Evolutionary conservation across 2,329 filamentous ascomycete species (phyloP), one percentile per base, ranked within the genome.

Genomic region (Ophidiomyces ophidiicola): DNA sequence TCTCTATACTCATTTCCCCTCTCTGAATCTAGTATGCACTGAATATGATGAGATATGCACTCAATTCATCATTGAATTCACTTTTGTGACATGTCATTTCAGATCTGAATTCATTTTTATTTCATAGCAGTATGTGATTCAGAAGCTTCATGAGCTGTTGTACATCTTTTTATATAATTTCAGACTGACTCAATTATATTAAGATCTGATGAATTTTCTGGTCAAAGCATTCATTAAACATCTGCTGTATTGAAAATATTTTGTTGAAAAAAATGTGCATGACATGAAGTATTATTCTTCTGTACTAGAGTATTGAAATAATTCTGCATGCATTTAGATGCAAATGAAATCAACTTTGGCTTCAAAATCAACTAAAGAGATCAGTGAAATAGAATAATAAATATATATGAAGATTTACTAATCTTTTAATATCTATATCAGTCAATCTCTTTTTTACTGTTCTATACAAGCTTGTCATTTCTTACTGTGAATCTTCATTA

Each of bases 341-440:
- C 44, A 45, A 53, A 53, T 3, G 46, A 47, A 12, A 53, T 33
- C 8, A 53, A 39, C 38, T 48, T 48, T n/a, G 21, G 19, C 6
- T 33, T 7, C 14, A 51, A 35, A 14, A 53, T 48, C 24, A 23
- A 18, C 20, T 29, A 33, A 30, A 29, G 29, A 19, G 21, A 14
- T 19, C 31, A 5, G 23, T n/a, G 26, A 38, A 20, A 42, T 26
- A 31, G 26, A 30, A 29, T n/a, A 34, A 28, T 19, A 25, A 8
- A 26, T 20, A 19, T 26, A 26, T 20, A 24, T 45, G 43, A 20
- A 46, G 25, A 44, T 50, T 48, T 25, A 43, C 24, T 41, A 46
- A 51, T 42, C 33, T 48, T 24, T 53, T n/a, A n/a, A n/a, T n/a
- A n/a, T n/a, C n/a, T n/a, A n/a, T n/a, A n/a, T n/a, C n/a, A n/a